Conservation (phyloP, 2,329 filamentous ascomycete species). For the Diaporthe citrichinensis region DNA sequence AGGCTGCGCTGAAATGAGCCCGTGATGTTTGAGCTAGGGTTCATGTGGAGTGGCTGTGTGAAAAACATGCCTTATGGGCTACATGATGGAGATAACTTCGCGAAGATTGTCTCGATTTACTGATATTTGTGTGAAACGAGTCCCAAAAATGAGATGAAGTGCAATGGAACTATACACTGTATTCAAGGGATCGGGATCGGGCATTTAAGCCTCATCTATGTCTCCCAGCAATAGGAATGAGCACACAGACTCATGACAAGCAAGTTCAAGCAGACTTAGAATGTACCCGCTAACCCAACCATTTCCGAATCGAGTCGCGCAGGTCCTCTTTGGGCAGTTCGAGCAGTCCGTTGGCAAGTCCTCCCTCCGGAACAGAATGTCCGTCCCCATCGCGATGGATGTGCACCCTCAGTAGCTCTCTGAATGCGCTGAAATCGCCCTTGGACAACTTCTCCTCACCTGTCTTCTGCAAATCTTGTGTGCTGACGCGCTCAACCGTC, state of each 20-base stretch:
- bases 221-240: not conserved
- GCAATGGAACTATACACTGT: not conserved
- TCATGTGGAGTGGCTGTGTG: not conserved
- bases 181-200: not conserved
- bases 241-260: not conserved
- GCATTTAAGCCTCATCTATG: no score
- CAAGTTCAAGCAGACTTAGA: not conserved
- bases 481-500: slow-evolving; percentile 56
- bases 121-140: not conserved
- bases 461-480: slow-evolving; percentile 53
- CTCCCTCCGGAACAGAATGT: slow-evolving; percentile 45
- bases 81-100: not conserved
- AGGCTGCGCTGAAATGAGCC: not conserved
- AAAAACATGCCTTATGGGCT: not conserved
- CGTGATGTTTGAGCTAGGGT: not conserved
- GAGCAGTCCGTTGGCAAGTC: slow-evolving; percentile 48
- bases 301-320: slow-evolving; percentile 38
- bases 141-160: not conserved
- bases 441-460: slow-evolving; percentile 58
- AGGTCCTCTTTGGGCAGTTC: slow-evolving; percentile 44
- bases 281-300: slow-evolving; percentile 28
- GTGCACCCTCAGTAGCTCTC: slow-evolving; percentile 48
- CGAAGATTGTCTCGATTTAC: no score
- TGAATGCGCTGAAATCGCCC: slow-evolving; percentile 54
- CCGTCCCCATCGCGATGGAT: slow-evolving; percentile 55